Base-by-base conservation (phyloP, 257 asterid species). In the Capsicum baccatum region DNA sequence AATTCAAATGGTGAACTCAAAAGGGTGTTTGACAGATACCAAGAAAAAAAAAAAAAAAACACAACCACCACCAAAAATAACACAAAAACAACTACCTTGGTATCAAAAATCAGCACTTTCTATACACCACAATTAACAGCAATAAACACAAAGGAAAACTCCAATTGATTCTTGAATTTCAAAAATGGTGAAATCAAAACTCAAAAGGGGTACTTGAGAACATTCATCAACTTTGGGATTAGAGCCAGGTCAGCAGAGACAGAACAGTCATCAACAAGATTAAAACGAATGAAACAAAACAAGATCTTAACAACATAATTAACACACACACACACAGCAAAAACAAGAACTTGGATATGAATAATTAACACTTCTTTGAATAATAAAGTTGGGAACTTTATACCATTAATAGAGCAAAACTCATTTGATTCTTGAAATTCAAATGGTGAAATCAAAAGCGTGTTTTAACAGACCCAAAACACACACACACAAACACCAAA, bases 361-460 rank as follows among this genome's bases (percentile, higher is more conserved):
- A 67, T 35, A 37, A 68, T 3, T 12, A 37, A 14, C 3, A 15
- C 52, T 37, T 26, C 26, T 26, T 26, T 26, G 26, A 17, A 14
- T 33, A 48, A 67, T 47, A 47, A 71, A 71, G 79, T 47, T 71
- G 8, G n/a, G 79, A 47, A 57, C 16, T 47, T 44, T 71, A 71
- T 47, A 71, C 79, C 79, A 71, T 47, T 10, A 44, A 44, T 14
- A 47, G 16, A 71, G 79, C 79, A 71, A 47, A n/a, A 57, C n/a
- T 56, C 79, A 9, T 9, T n/a, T 33, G 10, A 47, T 71, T n/a
- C 17, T 71, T 47, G 58, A n/a, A 71, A 35, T 35, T 67, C 62
- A 56, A 56, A 56, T 56, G 62, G 19, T 56, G 62, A 56, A 10
- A 63, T 42, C 57, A 71, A 47, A 71, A n/a, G 39, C 39, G 35